Percentiles rank a stretch among this genome's conserved stretches.
Evolutionary conservation across 208 protist species (phyloP).

Genomic region (Crithidia fasciculata): DNA sequence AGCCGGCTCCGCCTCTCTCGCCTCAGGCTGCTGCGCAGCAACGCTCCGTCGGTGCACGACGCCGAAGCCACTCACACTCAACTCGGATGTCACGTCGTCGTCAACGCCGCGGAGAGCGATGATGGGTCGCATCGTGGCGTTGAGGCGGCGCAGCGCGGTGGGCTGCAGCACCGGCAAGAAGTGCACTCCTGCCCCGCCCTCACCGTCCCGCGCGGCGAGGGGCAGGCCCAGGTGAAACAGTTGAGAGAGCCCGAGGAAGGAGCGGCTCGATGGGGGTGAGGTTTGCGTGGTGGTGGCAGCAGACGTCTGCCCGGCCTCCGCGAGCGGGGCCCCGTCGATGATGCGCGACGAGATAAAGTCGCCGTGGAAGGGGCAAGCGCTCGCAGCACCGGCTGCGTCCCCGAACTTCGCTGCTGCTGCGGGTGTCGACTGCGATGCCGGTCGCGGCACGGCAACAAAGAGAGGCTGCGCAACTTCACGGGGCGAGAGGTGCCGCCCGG

Average conservation of each 20-base stretch:
- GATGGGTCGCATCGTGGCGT: conserved; percentile 71
- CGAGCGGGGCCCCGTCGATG: conserved; percentile 38
- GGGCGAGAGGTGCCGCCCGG: conserved; percentile 62
- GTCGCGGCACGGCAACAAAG: conserved; percentile 46
- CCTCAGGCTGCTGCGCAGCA: background rate
- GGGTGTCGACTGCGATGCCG: background rate
- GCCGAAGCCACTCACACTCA: conserved; percentile 52
- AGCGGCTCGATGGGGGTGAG: conserved; percentile 3
- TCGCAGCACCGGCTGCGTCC: background rate
- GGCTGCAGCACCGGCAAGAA: conserved; percentile 70
- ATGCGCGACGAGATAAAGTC: conserved; percentile 44
- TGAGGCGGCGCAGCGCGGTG: conserved; percentile 43
- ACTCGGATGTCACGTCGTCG: conserved; percentile 76
- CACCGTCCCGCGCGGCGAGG: background rate
- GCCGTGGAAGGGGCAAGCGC: conserved; percentile 33
- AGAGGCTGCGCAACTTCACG: conserved; percentile 64
- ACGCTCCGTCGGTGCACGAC: background rate
- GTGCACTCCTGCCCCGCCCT: conserved; percentile 23
- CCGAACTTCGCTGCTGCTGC: background rate
- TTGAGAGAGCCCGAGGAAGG: conserved; percentile 23
- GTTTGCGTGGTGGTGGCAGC: background rate
- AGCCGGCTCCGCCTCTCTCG: background rate
- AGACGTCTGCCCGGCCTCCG: conserved; percentile 3
- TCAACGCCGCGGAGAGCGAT: conserved; percentile 56
- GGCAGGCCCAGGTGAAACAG: conserved; percentile 36